These are phyloP conservation scores for Cymodocea nodosa DNA, from an alignment of 116 monocot species.

Conservation along the genomic window DNA sequence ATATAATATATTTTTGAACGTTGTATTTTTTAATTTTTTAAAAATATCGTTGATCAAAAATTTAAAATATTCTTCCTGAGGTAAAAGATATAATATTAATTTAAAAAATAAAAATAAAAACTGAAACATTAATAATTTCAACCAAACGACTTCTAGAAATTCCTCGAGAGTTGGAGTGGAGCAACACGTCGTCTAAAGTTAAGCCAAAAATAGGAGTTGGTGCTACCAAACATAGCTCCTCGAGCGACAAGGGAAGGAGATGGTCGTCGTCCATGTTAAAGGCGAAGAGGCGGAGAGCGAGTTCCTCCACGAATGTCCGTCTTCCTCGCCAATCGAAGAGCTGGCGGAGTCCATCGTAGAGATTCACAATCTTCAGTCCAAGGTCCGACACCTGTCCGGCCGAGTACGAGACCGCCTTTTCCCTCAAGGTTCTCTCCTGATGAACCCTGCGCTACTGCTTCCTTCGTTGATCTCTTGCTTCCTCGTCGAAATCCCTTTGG, in stretches of 20 bases:
- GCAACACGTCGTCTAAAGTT: too few species aligned
- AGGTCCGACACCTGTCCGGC: constrained; percentile 19
- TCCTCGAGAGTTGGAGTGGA: too few species aligned
- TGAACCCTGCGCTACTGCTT: neutral
- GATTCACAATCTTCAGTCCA: constrained; percentile 21
- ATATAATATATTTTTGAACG: too few species aligned
- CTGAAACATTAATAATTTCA: too few species aligned
- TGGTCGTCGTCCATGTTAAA: constrained; percentile 39
- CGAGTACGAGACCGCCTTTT: constrained; percentile 13
- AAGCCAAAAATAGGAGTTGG: too few species aligned
- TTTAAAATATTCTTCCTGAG: too few species aligned
- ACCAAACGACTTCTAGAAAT: too few species aligned
- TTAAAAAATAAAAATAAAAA: too few species aligned
- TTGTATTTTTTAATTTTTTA: too few species aligned
- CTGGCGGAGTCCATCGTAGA: constrained; percentile 15
- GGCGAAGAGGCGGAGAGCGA: constrained; percentile 6
- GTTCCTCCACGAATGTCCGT: constrained; percentile 36
- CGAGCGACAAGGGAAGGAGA: neutral
- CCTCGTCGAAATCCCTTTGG: neutral
- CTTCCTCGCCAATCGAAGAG: constrained; percentile 18
- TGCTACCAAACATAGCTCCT: too few species aligned
- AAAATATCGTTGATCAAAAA: too few species aligned
- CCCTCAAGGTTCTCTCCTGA: neutral
- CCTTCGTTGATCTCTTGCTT: neutral
- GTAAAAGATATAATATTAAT: too few species aligned